A percentile compares a stretch with the other conserved stretches of the same genome.
These are phyloP conservation scores for Fusarium multiceps DNA, from an alignment of 2,329 filamentous ascomycete genomes.

Conservation along the genomic window DNA sequence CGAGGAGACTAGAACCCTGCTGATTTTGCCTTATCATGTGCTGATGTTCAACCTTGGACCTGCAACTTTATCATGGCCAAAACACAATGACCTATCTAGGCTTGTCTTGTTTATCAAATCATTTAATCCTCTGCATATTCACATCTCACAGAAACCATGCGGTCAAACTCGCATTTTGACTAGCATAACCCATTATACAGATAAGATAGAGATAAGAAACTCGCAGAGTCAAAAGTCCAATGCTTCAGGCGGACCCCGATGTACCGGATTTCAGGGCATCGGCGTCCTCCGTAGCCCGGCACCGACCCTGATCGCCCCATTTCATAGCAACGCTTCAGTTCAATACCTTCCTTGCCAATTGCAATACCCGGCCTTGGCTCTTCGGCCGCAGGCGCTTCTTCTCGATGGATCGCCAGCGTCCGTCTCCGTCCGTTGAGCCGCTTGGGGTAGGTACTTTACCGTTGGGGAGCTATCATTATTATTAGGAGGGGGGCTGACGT, in stretches of 20 bases:
- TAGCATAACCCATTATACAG: background rate
- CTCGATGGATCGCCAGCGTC: constrained; percentile 43
- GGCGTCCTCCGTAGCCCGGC: constrained; percentile 45
- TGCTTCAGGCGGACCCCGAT: constrained; percentile 38
- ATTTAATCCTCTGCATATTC: background rate
- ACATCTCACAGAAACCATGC: constrained; percentile 28
- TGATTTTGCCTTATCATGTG: background rate
- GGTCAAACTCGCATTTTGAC: constrained; percentile 25
- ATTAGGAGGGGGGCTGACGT: constrained; percentile 33
- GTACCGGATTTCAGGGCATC: constrained; percentile 36
- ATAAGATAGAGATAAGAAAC: constrained; percentile 38
- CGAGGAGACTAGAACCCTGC: background rate
- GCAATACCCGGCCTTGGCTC: constrained; percentile 1
- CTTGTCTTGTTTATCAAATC: background rate
- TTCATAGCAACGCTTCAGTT: constrained; percentile 38
- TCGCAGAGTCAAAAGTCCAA: background rate
- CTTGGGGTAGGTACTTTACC: constrained; percentile 10
- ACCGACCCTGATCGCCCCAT: constrained; percentile 43
- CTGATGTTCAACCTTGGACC: background rate
- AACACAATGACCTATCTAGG: background rate
- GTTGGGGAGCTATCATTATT: constrained; percentile 21
- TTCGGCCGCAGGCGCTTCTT: constrained; percentile 41
- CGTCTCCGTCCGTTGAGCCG: constrained; percentile 38
- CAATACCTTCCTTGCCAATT: constrained; percentile 23
- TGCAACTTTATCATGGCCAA: constrained; percentile 2